Evolutionary conservation across 192 early-diverging fungal species (phyloP).

Genomic region (Cladochytrium replicatum): DNA sequence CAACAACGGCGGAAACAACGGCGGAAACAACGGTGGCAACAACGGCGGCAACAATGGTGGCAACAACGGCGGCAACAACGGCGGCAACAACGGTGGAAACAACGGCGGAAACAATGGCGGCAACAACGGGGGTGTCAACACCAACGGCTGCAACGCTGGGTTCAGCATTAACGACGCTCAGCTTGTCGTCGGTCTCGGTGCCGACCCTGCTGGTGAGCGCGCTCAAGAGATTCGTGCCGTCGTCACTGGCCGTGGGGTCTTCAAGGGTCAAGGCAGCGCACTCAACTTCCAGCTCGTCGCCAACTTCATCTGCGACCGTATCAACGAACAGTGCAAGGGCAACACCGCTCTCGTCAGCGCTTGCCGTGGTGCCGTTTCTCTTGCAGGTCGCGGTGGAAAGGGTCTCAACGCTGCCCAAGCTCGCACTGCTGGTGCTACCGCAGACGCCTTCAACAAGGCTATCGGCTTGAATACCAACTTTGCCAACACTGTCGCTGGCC

Average conservation of each 20-base stretch:
- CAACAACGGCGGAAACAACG: no score
- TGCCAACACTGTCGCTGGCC: no score
- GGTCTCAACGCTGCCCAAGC: not conserved
- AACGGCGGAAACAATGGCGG: no score
- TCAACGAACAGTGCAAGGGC: conserved; percentile 19
- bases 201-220: not conserved
- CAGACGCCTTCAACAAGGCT: conserved; percentile 20
- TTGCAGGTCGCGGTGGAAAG: not conserved
- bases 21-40: no score
- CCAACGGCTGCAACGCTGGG: no score
- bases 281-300: conserved; percentile 19
- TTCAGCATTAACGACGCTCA: not conserved
- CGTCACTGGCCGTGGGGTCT: no score
- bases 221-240: no score
- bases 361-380: no score
- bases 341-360: no score
- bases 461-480: conserved; percentile 21
- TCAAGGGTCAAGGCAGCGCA: conserved; percentile 15
- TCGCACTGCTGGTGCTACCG: conserved; percentile 6
- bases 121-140: not conserved
- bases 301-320: conserved; percentile 26
- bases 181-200: not conserved
- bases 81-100: no score
- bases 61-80: no score
- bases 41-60: no score